Conservation (phyloP, 2,329 filamentous ascomycete genomes). For the Penicillium sp. region DNA sequence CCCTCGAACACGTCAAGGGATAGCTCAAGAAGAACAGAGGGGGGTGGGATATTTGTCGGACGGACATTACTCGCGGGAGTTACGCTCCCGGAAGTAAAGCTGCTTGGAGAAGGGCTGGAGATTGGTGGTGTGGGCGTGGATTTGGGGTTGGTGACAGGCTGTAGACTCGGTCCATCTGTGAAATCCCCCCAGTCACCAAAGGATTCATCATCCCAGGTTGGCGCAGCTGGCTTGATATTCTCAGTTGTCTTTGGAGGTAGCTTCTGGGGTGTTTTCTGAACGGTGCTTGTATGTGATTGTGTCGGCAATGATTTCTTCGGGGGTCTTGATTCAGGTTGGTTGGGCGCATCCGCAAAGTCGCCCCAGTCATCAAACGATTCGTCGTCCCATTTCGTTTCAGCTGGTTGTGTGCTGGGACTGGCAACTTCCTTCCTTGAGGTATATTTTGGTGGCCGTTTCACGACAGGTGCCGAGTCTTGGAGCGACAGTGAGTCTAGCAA, state of each 20-base stretch:
- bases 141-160: constrained; percentile 6
- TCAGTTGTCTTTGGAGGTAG: background rate
- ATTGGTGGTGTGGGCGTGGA: constrained; percentile 3
- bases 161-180: constrained; percentile 16
- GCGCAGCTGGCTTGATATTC: background rate
- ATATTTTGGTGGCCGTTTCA: background rate
- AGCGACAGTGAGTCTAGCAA: constrained; percentile 33
- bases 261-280: background rate
- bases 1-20: constrained; percentile 71
- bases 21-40: constrained; percentile 75
- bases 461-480: constrained; percentile 20
- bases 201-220: constrained; percentile 23
- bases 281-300: constrained; percentile 12
- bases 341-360: constrained; percentile 19
- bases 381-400: constrained; percentile 17
- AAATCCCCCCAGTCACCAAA: constrained; percentile 27
- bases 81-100: constrained; percentile 12
- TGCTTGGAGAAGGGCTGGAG: constrained; percentile 13
- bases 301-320: constrained; percentile 3
- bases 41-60: constrained; percentile 86
- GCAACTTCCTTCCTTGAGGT: background rate
- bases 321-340: constrained; percentile 14
- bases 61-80: constrained; percentile 45
- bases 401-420: constrained; percentile 17
- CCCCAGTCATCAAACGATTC: constrained; percentile 23